These are phyloP conservation scores for Aaosphaeria pasadenensis DNA, from an alignment of 2,329 filamentous ascomycete species.

Conservation along the genomic window DNA sequence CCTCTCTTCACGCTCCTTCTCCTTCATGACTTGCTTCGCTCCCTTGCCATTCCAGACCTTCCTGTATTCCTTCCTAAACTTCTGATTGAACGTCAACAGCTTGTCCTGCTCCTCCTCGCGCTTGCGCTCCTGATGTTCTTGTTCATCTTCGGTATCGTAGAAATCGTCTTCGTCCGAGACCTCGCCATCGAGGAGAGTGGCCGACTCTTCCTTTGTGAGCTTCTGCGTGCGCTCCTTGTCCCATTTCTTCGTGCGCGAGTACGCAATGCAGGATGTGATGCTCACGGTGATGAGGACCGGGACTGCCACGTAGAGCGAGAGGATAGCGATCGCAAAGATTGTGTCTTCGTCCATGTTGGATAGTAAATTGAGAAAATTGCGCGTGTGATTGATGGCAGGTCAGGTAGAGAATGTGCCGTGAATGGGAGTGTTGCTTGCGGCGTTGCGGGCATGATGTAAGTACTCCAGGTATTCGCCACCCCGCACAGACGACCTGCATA, in stretches of 20 bases:
- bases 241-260: constrained; percentile 30
- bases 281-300: neutral
- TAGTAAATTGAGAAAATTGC: too few species aligned
- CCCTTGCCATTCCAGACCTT: constrained; percentile 29
- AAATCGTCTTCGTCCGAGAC: constrained; percentile 21
- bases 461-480: too few species aligned
- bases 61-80: constrained; percentile 27
- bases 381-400: too few species aligned
- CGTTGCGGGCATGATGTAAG: too few species aligned
- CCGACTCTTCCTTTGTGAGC: constrained; percentile 18
- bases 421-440: too few species aligned
- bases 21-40: constrained; percentile 20
- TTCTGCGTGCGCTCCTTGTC: constrained; percentile 25
- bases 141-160: constrained; percentile 30
- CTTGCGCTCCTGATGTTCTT: constrained; percentile 24
- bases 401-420: too few species aligned
- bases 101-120: constrained; percentile 26
- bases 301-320: neutral
- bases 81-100: constrained; percentile 25
- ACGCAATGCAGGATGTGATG: constrained; percentile 14
- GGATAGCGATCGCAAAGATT: neutral
- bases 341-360: neutral
- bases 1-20: constrained; percentile 29
- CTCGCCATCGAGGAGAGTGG: constrained; percentile 11
- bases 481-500: too few species aligned